Conservation (phyloP, 1,284 basidiomycete species). For the Papiliotrema nemorosa region DNA sequence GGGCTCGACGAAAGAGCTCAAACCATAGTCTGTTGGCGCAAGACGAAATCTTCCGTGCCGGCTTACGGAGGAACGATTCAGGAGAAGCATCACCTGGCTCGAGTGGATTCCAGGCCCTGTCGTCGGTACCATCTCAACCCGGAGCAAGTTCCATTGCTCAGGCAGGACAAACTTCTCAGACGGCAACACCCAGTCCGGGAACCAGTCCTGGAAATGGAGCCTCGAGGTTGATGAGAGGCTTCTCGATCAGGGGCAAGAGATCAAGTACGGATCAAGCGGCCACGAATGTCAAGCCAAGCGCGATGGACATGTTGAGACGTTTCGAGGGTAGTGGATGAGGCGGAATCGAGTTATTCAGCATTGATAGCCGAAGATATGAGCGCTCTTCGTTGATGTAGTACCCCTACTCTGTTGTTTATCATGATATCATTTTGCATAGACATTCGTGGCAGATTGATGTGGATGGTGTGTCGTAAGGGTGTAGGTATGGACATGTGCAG, state of each 20-base stretch:
- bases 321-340: conserved; percentile 16
- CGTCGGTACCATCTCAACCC: neutral
- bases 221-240: conserved; percentile 3
- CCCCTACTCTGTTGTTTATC: neutral
- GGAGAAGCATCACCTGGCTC: neutral
- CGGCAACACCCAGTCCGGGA: conserved; percentile 4
- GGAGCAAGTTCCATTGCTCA: neutral
- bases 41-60: neutral
- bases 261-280: neutral
- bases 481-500: conserved; percentile 4
- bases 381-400: too few species aligned
- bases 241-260: conserved; percentile 1
- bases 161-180: neutral
- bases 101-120: conserved; percentile 1
- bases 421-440: neutral
- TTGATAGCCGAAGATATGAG: too few species aligned
- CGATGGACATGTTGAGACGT: conserved; percentile 28
- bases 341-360: too few species aligned
- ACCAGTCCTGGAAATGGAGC: conserved; percentile 2
- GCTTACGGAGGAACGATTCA: neutral
- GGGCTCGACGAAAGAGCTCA: neutral
- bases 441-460: conserved; percentile 1
- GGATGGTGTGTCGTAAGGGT: too few species aligned
- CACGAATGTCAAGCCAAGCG: conserved; percentile 10
- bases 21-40: neutral